phyloP scores from a whole-genome alignment of 2,329 filamentous ascomycete genomes.

The Fusarium bactridioides region DNA sequence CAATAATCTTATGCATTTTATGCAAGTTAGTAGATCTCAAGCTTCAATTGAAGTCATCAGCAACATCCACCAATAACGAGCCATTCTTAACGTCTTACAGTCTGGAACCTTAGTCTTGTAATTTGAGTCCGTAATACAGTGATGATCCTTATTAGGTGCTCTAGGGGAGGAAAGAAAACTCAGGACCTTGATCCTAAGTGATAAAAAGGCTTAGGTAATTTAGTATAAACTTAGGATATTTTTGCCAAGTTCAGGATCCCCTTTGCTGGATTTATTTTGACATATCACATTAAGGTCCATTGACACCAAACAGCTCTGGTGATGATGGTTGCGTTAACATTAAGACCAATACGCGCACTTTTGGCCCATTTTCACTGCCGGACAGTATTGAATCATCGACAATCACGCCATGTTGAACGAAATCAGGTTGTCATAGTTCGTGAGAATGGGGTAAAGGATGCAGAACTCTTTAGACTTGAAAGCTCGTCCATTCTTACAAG shows the following conservation, averaged over 20 bases:
- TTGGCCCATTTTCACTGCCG: not conserved
- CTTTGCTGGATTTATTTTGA: no score
- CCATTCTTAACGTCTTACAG: not conserved
- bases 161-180: no score
- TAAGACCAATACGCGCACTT: not conserved
- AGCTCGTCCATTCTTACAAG: slow-evolving; percentile 2
- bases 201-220: no score
- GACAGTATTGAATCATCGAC: not conserved
- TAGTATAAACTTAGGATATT: no score
- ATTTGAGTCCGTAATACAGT: not conserved
- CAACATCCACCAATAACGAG: not conserved
- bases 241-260: no score
- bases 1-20: not conserved
- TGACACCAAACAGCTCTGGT: not conserved
- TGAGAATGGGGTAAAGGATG: not conserved
- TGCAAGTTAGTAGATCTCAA: not conserved
- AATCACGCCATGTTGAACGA: not conserved
- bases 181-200: no score
- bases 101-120: not conserved
- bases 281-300: no score
- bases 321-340: not conserved
- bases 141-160: not conserved
- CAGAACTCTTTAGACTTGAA: not conserved
- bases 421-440: no score
- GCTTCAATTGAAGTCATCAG: not conserved